Evolutionary conservation across 1,284 basidiomycete species (phyloP).

Genomic region (Tilletia indica): DNA sequence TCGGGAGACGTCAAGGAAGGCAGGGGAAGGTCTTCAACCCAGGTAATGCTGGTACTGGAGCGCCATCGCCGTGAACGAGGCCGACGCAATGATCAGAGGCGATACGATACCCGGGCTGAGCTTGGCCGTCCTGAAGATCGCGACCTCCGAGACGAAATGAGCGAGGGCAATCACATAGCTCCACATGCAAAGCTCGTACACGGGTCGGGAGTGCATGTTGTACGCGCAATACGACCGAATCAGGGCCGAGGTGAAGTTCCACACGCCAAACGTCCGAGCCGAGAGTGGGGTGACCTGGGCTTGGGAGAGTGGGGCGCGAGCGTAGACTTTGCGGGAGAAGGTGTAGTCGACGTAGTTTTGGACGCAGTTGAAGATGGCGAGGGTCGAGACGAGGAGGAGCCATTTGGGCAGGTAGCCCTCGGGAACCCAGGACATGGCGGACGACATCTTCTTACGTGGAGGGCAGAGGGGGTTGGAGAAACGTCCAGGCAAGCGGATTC

Average conservation of each 20-base stretch:
- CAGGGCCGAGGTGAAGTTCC: constrained; percentile 51
- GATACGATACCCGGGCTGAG: constrained; percentile 67
- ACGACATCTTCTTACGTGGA: neutral
- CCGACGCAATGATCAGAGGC: constrained; percentile 83
- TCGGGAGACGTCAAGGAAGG: no score
- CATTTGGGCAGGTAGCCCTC: constrained; percentile 44
- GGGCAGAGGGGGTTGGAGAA: neutral
- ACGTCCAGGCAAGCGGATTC: no score
- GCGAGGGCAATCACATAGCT: constrained; percentile 84
- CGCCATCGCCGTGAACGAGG: constrained; percentile 25
- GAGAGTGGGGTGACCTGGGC: constrained; percentile 47
- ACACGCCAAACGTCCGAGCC: constrained; percentile 48
- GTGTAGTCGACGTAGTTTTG: constrained; percentile 42
- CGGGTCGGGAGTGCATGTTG: constrained; percentile 35
- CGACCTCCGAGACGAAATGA: constrained; percentile 81
- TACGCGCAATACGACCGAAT: constrained; percentile 50
- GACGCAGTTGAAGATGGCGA: constrained; percentile 45
- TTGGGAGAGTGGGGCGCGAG: constrained; percentile 23
- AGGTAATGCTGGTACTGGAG: constrained; percentile 25
- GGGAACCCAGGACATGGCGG: constrained; percentile 24
- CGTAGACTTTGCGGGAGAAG: constrained; percentile 49
- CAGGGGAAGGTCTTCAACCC: neutral
- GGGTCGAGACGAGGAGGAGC: constrained; percentile 41
- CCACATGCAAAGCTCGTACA: constrained; percentile 79
- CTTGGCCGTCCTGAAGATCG: constrained; percentile 77